phyloP scores from a whole-genome alignment of 2,329 filamentous ascomycete species.

The Xylariaceae sp. region DNA sequence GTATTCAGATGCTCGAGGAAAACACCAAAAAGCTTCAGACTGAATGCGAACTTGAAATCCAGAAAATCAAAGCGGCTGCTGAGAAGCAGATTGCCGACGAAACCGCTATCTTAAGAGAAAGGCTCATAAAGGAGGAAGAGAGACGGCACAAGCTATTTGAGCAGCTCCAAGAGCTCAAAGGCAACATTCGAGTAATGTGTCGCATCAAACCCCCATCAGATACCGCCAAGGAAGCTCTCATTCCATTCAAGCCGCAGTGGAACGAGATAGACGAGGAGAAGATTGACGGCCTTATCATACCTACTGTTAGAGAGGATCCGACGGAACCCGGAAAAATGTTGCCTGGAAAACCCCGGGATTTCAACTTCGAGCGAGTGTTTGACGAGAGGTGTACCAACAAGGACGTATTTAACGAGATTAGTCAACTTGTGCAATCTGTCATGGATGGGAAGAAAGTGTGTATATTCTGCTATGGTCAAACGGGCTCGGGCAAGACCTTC shows the following conservation, averaged over 20 bases:
- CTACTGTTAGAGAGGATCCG: conserved; percentile 82
- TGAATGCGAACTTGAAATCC: conserved; percentile 33
- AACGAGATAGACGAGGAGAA: conserved; percentile 72
- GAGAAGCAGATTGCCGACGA: conserved; percentile 73
- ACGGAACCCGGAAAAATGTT: conserved; percentile 67
- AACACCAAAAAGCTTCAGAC: conserved; percentile 32
- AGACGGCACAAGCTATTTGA: conserved; percentile 92
- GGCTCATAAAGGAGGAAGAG: conserved; percentile 89
- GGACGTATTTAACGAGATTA: conserved; percentile 94
- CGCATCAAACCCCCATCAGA: conserved; percentile 80
- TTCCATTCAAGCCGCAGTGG: conserved; percentile 76
- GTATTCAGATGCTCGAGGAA: conserved; percentile 37
- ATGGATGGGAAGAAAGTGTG: conserved; percentile 98
- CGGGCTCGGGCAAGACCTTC: conserved; percentile 93
- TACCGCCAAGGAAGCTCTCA: conserved; percentile 65
- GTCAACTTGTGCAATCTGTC: conserved; percentile 93
- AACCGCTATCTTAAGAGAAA: conserved; percentile 70
- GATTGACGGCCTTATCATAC: conserved; percentile 82
- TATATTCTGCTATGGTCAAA: conserved; percentile 98
- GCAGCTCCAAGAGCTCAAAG: conserved; percentile 96
- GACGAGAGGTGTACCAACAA: conserved; percentile 76
- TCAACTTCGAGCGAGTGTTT: conserved; percentile 94
- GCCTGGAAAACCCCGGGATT: conserved; percentile 79
- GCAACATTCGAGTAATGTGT: conserved; percentile 98
- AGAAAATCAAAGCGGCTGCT: conserved; percentile 82